Evolutionary conservation across 2,329 filamentous ascomycete species (phyloP), one percentile per base, ranked within the genome.

Genomic region (Paracamarosporium sp.): DNA sequence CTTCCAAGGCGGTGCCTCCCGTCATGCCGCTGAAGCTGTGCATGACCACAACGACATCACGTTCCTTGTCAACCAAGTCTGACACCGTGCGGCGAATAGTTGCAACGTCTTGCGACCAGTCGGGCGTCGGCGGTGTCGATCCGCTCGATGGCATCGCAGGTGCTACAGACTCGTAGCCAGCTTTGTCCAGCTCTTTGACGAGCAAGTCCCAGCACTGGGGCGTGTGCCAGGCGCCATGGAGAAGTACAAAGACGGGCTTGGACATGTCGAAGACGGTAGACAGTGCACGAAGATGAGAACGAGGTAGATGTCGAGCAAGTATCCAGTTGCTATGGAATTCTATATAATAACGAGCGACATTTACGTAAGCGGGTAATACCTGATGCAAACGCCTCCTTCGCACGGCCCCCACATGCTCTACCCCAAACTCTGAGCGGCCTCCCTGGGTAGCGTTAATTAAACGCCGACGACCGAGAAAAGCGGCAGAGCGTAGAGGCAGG

Each of bases 201-300:
- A 60, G 22, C 25, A 15, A 15, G 27, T 45, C 53, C 48, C 50
- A 62, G 36, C 43, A 54, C 13, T 38, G n/a, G 9, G 59, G 56
- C 9, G 33, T 54, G 45, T 62, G 59, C 48, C 59, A 62, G 12
- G 59, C 59, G n/a, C 59, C 59, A 20, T 54, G 59, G 28, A 62
- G 44, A 22, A 54, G 46, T 15, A 62, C 59, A 45, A 62, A 54
- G n/a, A 50, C 35, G 41, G 56, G 59, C 38, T 62, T 62, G 13
- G 59, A 45, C 57, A 60, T 57, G 33, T 7, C 12, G 30, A 31
- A 31, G n/a, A n/a, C n/a, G n/a, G n/a, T n/a, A n/a, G n/a, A n/a
- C n/a, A n/a, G n/a, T n/a, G n/a, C n/a, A n/a, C n/a, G n/a, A n/a
- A n/a, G n/a, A n/a, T n/a, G n/a, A n/a, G n/a, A n/a, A n/a, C n/a